phyloP scores from a whole-genome alignment of 495 filamentous ascomycete genomes.

The Lasiosphaeriaceae sp. region DNA sequence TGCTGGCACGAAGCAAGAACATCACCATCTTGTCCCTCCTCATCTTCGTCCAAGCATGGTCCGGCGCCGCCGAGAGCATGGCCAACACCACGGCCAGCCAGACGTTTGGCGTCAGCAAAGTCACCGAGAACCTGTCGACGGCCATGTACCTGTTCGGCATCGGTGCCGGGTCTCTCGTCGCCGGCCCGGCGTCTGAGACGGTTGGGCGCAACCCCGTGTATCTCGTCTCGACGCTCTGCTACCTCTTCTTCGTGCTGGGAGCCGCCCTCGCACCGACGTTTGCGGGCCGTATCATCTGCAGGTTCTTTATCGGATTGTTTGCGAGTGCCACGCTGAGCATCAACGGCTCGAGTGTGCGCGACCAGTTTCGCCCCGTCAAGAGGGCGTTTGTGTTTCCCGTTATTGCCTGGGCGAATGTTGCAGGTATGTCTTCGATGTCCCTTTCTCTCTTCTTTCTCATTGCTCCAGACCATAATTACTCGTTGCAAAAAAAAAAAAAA shows the following conservation, averaged over 20 bases:
- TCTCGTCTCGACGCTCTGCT: conserved; percentile 25
- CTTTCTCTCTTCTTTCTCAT: background rate
- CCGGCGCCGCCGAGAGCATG: conserved; percentile 30
- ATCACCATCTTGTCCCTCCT: conserved; percentile 36
- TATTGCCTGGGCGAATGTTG: conserved; percentile 33
- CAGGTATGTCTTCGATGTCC: conserved; percentile 16
- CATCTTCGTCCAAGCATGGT: conserved; percentile 31
- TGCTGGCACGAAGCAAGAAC: conserved; percentile 24
- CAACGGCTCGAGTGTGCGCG: conserved; percentile 30
- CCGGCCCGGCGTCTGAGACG: conserved; percentile 34
- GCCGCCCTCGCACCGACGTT: conserved; percentile 26
- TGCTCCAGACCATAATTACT: too few relatives aligned
- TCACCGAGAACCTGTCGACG: conserved; percentile 28
- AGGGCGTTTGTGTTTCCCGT: conserved; percentile 28
- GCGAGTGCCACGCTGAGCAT: conserved; percentile 28
- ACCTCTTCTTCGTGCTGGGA: conserved; percentile 32
- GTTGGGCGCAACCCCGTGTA: conserved; percentile 34
- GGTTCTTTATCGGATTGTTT: conserved; percentile 31
- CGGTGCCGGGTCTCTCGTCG: conserved; percentile 30
- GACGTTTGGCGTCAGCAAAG: conserved; percentile 25
- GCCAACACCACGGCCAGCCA: conserved; percentile 25
- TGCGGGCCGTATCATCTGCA: conserved; percentile 29
- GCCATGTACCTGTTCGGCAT: conserved; percentile 29
- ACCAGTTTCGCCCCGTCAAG: conserved; percentile 31
- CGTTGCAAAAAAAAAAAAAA: background rate